A percentile compares a stretch with the other conserved stretches of the same genome.
These are phyloP conservation scores for Hemerocallis citrina DNA, from an alignment of 106 monocot species.

Conservation along the genomic window DNA sequence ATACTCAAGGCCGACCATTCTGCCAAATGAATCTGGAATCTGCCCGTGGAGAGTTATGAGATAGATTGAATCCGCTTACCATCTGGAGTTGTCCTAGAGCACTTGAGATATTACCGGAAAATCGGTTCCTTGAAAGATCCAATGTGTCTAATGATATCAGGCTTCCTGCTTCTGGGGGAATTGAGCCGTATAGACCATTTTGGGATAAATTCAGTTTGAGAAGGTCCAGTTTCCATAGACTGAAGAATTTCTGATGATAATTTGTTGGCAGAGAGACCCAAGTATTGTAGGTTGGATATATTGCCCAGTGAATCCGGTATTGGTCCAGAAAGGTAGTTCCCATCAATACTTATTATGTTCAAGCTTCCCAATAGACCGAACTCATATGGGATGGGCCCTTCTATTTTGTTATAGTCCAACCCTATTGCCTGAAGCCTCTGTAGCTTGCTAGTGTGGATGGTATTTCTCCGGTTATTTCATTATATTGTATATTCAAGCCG, in stretches of 20 bases:
- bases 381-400: too few relatives aligned
- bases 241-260: not conserved
- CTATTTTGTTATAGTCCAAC: too few relatives aligned
- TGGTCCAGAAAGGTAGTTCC: not conserved
- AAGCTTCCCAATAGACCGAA: too few relatives aligned
- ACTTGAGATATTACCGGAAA: not conserved
- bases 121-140: not conserved
- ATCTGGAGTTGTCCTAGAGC: conserved; percentile 1
- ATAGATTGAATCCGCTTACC: not conserved
- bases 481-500: not conserved
- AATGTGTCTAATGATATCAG: not conserved
- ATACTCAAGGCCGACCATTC: not conserved
- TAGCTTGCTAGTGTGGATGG: too few relatives aligned
- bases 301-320: not conserved
- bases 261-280: not conserved
- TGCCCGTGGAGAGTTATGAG: conserved; percentile 4
- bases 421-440: too few relatives aligned
- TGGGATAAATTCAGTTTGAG: not conserved
- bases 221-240: not conserved
- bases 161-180: not conserved
- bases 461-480: not conserved
- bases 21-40: conserved; percentile 9
- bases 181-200: not conserved
- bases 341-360: too few relatives aligned
- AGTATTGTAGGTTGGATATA: not conserved